Percentiles rank a stretch among this genome's conserved stretches.
phyloP scores from a whole-genome alignment of 2,329 filamentous ascomycete genomes.

The Trichophyton simii region DNA sequence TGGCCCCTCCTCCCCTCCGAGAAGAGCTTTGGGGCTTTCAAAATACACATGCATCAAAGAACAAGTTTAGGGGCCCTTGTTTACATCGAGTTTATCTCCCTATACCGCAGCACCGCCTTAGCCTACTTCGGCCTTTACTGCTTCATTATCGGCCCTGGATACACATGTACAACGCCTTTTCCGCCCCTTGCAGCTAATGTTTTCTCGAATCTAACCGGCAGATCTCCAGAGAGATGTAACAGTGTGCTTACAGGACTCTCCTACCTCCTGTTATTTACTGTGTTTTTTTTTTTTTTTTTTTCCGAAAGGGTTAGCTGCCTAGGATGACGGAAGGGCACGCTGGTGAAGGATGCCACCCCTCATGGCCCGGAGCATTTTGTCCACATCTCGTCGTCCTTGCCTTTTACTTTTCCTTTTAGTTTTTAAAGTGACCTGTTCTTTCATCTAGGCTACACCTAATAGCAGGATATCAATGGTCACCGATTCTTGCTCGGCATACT shows the following conservation, averaged over 20 bases:
- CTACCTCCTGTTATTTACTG: too few relatives aligned
- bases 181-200: constrained; percentile 6
- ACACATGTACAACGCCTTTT: background rate
- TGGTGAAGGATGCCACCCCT: background rate
- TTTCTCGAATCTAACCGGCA: constrained; percentile 1
- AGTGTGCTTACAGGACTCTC: background rate
- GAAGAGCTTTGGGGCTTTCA: background rate
- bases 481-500: background rate
- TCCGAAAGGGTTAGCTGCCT: background rate
- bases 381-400: background rate
- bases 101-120: background rate
- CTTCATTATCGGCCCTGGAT: background rate
- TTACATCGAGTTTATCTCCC: background rate
- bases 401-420: background rate
- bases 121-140: background rate
- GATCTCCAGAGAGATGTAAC: background rate
- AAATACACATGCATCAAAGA: background rate
- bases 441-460: background rate
- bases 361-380: too few relatives aligned
- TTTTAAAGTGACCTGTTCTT: background rate
- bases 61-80: background rate
- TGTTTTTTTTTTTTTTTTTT: background rate
- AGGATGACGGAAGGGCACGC: background rate
- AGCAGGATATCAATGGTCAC: background rate
- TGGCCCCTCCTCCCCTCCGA: background rate